Conservation (phyloP, 169 alveolate species). For the Cryptosporidium xiaoi region DNA sequence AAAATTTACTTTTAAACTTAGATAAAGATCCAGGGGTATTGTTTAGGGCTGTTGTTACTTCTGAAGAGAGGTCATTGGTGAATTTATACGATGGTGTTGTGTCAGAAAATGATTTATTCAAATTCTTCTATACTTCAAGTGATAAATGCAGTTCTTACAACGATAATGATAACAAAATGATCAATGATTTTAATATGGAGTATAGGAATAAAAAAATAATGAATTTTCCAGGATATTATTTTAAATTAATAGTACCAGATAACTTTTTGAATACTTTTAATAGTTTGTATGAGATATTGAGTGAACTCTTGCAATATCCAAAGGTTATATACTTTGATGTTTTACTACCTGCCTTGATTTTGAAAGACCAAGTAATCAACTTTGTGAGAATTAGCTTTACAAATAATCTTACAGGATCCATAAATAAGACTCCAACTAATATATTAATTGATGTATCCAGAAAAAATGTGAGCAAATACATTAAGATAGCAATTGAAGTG, state of each 20-base stretch:
- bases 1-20: slow-evolving; percentile 8
- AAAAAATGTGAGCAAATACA: slow-evolving; percentile 1
- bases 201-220: background rate
- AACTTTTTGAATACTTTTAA: background rate
- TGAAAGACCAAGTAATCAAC: slow-evolving; percentile 42
- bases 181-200: slow-evolving; percentile 36
- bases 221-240: slow-evolving; percentile 44
- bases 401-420: slow-evolving; percentile 7
- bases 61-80: slow-evolving; percentile 22
- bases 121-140: background rate
- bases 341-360: slow-evolving; percentile 19
- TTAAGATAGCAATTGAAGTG: slow-evolving; percentile 29
- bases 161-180: slow-evolving; percentile 10
- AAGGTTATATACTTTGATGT: slow-evolving; percentile 32
- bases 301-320: slow-evolving; percentile 12
- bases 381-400: slow-evolving; percentile 9
- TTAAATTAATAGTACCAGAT: background rate
- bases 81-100: slow-evolving; percentile 1
- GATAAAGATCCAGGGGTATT: slow-evolving; percentile 4
- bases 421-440: slow-evolving; percentile 10
- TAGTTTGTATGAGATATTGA: slow-evolving; percentile 1
- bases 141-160: background rate
- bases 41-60: slow-evolving; percentile 32
- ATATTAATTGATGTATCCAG: background rate
- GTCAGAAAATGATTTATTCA: slow-evolving; percentile 33